A percentile compares a stretch with the other conserved stretches of the same genome.
phyloP scores from a whole-genome alignment of 371 early-diverging fungal species.

The Circinella umbellata region DNA sequence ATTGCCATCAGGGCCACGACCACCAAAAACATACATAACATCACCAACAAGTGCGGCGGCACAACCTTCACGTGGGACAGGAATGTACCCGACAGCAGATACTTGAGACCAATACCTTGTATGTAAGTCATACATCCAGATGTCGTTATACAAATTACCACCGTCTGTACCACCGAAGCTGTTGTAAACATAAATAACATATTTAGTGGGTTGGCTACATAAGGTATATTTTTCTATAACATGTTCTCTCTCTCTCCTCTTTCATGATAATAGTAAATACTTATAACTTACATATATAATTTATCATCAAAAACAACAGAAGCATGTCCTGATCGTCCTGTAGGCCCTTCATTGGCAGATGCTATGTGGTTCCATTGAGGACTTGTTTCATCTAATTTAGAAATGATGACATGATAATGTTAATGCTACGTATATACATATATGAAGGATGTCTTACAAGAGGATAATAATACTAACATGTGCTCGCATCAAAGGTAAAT shows the following conservation, averaged over 20 bases:
- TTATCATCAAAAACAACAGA: constrained; percentile 58
- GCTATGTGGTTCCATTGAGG: constrained; percentile 59
- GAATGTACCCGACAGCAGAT: constrained; percentile 66
- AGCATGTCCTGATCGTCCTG: constrained; percentile 64
- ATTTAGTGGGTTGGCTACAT: no score
- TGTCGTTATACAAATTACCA: constrained; percentile 70
- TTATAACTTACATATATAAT: constrained; percentile 61
- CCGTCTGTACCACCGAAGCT: constrained; percentile 82
- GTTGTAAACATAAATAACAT: not conserved
- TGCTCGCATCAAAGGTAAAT: constrained; percentile 63
- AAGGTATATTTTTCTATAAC: no score
- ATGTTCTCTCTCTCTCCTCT: no score
- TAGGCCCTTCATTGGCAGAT: constrained; percentile 56
- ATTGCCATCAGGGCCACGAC: constrained; percentile 62
- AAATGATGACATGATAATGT: not conserved
- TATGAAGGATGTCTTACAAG: not conserved
- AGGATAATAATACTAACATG: constrained; percentile 42
- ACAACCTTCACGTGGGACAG: constrained; percentile 71
- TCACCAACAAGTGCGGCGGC: constrained; percentile 73
- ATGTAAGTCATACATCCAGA: constrained; percentile 74
- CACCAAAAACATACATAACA: constrained; percentile 79
- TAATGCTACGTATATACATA: constrained; percentile 24
- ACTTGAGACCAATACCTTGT: constrained; percentile 63
- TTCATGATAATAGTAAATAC: no score
- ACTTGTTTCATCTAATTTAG: constrained; percentile 11